Percentiles rank a stretch among this genome's conserved stretches.
These are phyloP conservation scores for Marasmius sp. DNA, from an alignment of 1,284 basidiomycete genomes.

Conservation along the genomic window DNA sequence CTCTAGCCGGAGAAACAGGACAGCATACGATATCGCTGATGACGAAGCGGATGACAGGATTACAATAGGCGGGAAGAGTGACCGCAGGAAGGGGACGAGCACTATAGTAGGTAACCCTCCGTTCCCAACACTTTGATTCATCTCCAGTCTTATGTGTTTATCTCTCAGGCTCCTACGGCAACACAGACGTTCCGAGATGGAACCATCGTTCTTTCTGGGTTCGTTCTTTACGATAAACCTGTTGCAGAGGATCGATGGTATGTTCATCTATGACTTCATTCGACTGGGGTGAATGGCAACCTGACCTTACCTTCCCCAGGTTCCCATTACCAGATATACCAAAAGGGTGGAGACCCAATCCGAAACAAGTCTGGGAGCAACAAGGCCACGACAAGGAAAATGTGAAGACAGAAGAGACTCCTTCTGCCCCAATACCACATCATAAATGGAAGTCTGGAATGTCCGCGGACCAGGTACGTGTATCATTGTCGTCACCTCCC, in stretches of 20 bases:
- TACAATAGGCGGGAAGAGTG: slow-evolving; percentile 31
- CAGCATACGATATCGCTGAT: slow-evolving; percentile 72
- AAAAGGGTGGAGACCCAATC: slow-evolving; percentile 83
- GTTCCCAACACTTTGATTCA: slow-evolving; percentile 23
- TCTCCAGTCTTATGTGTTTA: slow-evolving; percentile 15
- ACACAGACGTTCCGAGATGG: slow-evolving; percentile 72
- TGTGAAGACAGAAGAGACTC: slow-evolving; percentile 27
- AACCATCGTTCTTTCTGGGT: slow-evolving; percentile 71
- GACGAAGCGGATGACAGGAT: slow-evolving; percentile 63
- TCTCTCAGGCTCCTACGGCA: slow-evolving; percentile 33
- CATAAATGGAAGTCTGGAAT: slow-evolving; percentile 55
- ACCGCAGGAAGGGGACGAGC: slow-evolving; percentile 15
- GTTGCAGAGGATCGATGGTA: slow-evolving; percentile 76
- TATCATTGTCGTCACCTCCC: neutral
- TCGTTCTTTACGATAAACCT: slow-evolving; percentile 67
- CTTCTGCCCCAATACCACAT: slow-evolving; percentile 29
- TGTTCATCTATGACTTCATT: slow-evolving; percentile 21
- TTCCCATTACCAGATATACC: slow-evolving; percentile 82
- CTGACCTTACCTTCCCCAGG: slow-evolving; percentile 41
- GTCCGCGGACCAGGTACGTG: slow-evolving; percentile 66
- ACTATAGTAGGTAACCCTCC: slow-evolving; percentile 13
- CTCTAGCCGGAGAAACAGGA: slow-evolving; percentile 42
- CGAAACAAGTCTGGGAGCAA: slow-evolving; percentile 73
- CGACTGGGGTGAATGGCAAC: slow-evolving; percentile 11
- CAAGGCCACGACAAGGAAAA: slow-evolving; percentile 45